Evolutionary conservation across 2,329 filamentous ascomycete genomes (phyloP).

Genomic region (Trichoderma sp.): DNA sequence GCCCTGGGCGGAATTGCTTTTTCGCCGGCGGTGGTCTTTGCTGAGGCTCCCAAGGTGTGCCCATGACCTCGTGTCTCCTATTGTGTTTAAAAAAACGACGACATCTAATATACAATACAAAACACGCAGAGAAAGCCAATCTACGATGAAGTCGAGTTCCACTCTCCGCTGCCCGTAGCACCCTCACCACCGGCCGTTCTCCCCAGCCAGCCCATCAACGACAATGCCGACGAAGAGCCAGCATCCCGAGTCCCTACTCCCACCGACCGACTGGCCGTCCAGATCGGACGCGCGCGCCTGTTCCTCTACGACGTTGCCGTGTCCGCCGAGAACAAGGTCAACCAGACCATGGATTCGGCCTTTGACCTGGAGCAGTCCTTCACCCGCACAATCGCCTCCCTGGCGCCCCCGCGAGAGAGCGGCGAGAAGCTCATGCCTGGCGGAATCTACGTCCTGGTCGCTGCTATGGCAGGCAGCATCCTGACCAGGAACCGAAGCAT

Average conservation of each 20-base stretch:
- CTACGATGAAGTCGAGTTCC: constrained; percentile 69
- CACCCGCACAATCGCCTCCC: constrained; percentile 82
- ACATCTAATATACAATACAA: background rate
- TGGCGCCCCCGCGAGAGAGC: constrained; percentile 82
- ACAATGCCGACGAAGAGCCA: constrained; percentile 29
- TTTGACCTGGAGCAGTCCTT: constrained; percentile 87
- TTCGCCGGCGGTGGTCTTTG: constrained; percentile 49
- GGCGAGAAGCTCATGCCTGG: constrained; percentile 90
- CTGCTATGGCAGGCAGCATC: constrained; percentile 93
- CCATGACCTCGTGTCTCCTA: background rate
- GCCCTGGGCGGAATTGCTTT: constrained; percentile 51
- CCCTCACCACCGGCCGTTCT: constrained; percentile 29
- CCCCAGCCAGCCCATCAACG: constrained; percentile 36
- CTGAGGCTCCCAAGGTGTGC: constrained; percentile 51
- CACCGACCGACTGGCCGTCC: constrained; percentile 82
- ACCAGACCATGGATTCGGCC: constrained; percentile 75
- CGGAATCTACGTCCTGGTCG: constrained; percentile 86
- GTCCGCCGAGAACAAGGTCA: constrained; percentile 77
- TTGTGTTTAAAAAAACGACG: background rate
- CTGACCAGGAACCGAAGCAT: constrained; percentile 85
- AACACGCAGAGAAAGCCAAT: constrained; percentile 65
- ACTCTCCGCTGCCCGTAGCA: constrained; percentile 39
- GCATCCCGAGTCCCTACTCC: constrained; percentile 64
- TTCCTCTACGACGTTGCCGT: constrained; percentile 77
- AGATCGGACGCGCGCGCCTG: constrained; percentile 79